Evolutionary conservation across 1,284 basidiomycete genomes (phyloP).

Genomic region (Quambalaria eucalypti): DNA sequence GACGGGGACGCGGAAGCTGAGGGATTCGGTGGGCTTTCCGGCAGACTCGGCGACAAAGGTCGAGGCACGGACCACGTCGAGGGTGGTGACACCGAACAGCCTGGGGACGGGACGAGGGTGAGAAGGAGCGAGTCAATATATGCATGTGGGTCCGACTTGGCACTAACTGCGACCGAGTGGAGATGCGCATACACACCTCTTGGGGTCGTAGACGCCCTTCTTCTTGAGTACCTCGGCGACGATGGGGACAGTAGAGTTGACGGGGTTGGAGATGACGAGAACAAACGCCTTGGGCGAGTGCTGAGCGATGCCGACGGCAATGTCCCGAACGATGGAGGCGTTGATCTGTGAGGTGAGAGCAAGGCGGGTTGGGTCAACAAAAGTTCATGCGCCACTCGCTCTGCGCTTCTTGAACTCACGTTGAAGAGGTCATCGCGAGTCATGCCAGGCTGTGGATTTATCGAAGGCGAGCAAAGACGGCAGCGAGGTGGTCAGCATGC

Average conservation of each 20-base stretch:
- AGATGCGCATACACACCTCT: conserved; percentile 55
- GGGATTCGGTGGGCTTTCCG: conserved; percentile 58
- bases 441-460: conserved; percentile 52
- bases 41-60: conserved; percentile 81
- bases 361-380: too few relatives aligned
- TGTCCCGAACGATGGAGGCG: conserved; percentile 87
- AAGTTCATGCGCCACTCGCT: too few relatives aligned
- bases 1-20: conserved; percentile 61
- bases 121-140: neutral
- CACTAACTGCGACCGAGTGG: conserved; percentile 2
- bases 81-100: conserved; percentile 92
- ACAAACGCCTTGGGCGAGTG: conserved; percentile 82
- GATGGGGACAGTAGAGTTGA: conserved; percentile 92
- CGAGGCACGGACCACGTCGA: conserved; percentile 93
- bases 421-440: conserved; percentile 86
- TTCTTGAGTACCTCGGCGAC: conserved; percentile 92
- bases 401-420: conserved; percentile 49
- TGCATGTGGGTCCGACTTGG: neutral
- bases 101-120: conserved; percentile 48
- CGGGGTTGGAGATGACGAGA: conserved; percentile 92
- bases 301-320: conserved; percentile 79
- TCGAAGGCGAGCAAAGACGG: too few relatives aligned
- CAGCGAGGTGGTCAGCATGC: too few relatives aligned
- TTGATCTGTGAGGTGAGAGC: conserved; percentile 68
- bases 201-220: conserved; percentile 76